Conservation (phyloP, 768 basidiomycete genomes). For the Collybiopsis confluens region DNA sequence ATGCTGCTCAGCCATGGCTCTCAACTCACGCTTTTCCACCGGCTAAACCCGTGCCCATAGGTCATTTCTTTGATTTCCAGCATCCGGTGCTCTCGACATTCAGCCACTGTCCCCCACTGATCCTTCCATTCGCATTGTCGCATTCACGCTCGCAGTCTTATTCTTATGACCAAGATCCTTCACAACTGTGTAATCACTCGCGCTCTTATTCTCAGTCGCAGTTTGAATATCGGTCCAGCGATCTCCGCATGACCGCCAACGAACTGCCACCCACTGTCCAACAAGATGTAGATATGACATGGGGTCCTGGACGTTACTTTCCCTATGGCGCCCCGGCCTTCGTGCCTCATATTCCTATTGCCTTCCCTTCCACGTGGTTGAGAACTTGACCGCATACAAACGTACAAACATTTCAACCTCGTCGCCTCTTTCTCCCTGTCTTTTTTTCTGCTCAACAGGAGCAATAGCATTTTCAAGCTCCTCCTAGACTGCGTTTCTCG, state of each 20-base stretch:
- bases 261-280: slow-evolving; percentile 30
- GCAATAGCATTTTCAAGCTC: slow-evolving; percentile 16
- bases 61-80: slow-evolving; percentile 34
- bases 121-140: slow-evolving; percentile 30
- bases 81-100: slow-evolving; percentile 29
- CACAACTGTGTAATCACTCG: slow-evolving; percentile 42
- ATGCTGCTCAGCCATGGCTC: slow-evolving; percentile 37
- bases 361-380: slow-evolving; percentile 48
- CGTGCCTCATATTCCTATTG: slow-evolving; percentile 35
- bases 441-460: slow-evolving; percentile 24
- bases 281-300: slow-evolving; percentile 34
- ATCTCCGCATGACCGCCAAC: slow-evolving; percentile 38
- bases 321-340: slow-evolving; percentile 38
- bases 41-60: slow-evolving; percentile 31
- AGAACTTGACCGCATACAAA: slow-evolving; percentile 32
- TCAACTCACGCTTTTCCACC: slow-evolving; percentile 27
- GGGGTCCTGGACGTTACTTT: slow-evolving; percentile 43
- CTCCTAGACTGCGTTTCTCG: slow-evolving; percentile 15
- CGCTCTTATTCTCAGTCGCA: slow-evolving; percentile 59
- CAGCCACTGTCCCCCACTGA: slow-evolving; percentile 30
- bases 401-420: slow-evolving; percentile 11
- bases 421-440: no score
- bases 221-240: slow-evolving; percentile 49
- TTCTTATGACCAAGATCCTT: slow-evolving; percentile 45
- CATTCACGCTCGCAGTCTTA: slow-evolving; percentile 58